These are phyloP conservation scores for Microbotryum saponariae DNA, from an alignment of 1,284 basidiomycete genomes.

Conservation along the genomic window DNA sequence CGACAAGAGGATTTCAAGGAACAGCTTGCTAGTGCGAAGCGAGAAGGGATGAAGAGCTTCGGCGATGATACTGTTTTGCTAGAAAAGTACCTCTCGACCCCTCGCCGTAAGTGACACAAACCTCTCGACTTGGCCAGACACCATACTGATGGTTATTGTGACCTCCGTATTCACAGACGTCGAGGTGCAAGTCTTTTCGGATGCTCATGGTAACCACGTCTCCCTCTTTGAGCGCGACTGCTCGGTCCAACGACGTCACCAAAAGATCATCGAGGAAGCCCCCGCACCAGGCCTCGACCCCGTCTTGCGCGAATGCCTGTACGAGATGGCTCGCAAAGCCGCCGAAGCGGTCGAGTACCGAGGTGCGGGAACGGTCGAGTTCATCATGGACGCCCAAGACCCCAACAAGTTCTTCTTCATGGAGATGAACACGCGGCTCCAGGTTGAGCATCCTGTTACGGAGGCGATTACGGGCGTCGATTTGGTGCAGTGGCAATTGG, in stretches of 20 bases:
- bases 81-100: conserved; percentile 75
- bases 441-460: conserved; percentile 91
- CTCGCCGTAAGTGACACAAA: conserved; percentile 46
- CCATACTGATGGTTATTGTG: conserved; percentile 4
- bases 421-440: conserved; percentile 85
- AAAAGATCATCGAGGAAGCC: conserved; percentile 89
- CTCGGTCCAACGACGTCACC: conserved; percentile 70
- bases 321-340: conserved; percentile 80
- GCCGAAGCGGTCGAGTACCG: conserved; percentile 84
- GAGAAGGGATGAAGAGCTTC: conserved; percentile 78
- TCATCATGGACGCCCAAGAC: conserved; percentile 84
- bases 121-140: not conserved
- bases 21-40: conserved; percentile 70
- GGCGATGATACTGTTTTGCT: conserved; percentile 73
- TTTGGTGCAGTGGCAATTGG: conserved; percentile 88
- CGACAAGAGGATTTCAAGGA: conserved; percentile 60
- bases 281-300: conserved; percentile 78
- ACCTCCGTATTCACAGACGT: conserved; percentile 43
- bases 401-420: conserved; percentile 73
- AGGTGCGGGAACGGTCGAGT: conserved; percentile 86
- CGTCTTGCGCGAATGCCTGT: conserved; percentile 67
- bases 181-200: conserved; percentile 78
- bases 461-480: conserved; percentile 78
- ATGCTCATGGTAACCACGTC: conserved; percentile 64
- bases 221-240: conserved; percentile 91